Evolutionary conservation across 208 protist species (phyloP).

Genomic region (Acanthamoeba pearcei): DNA sequence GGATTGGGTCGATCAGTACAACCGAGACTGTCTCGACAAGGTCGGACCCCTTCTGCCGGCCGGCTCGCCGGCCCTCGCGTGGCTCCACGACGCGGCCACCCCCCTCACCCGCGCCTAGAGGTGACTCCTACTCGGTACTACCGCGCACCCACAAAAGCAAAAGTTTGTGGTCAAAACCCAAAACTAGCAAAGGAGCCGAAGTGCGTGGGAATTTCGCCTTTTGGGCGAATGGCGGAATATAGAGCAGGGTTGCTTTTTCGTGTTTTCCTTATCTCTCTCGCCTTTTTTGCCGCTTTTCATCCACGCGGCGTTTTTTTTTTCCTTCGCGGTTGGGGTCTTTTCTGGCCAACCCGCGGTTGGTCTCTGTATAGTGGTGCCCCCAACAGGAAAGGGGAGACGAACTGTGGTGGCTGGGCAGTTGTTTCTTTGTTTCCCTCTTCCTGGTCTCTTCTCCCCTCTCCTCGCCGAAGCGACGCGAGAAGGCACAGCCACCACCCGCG

Average conservation of each 20-base stretch:
- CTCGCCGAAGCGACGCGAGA: no score
- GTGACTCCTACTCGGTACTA: no score
- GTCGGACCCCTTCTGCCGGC: conserved; percentile 29
- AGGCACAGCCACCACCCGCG: no score
- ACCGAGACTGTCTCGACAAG: conserved; percentile 62
- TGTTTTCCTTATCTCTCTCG: neutral
- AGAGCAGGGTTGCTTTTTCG: neutral
- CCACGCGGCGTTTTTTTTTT: no score
- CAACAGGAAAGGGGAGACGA: no score
- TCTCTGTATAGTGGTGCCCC: no score
- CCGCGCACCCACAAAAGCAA: no score
- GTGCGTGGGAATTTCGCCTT: neutral
- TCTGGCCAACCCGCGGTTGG: no score
- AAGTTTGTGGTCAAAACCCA: neutral
- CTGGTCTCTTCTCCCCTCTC: no score
- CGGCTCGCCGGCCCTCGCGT: conserved; percentile 46
- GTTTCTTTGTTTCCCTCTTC: no score
- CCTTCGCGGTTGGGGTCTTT: no score
- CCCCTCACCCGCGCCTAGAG: neutral
- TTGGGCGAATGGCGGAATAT: neutral
- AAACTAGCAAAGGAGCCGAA: neutral
- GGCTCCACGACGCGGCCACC: neutral
- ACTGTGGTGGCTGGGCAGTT: no score
- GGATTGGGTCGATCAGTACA: conserved; percentile 84
- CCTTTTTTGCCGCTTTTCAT: neutral